These are phyloP conservation scores for Talaromyces funiculosus DNA, from an alignment of 2,329 filamentous ascomycete species.

Conservation along the genomic window DNA sequence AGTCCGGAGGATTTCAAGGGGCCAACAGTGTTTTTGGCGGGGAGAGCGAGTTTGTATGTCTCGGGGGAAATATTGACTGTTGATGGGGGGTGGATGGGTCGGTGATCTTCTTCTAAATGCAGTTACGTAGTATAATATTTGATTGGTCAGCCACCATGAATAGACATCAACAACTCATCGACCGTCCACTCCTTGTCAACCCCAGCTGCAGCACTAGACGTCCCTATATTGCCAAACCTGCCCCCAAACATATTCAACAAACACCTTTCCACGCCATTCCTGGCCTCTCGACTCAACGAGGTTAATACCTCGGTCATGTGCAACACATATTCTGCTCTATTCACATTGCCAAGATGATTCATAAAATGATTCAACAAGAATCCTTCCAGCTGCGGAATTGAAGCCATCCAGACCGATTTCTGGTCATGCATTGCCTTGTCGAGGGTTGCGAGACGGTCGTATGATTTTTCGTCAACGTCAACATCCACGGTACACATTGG, in stretches of 20 bases:
- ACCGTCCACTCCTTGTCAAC: constrained; percentile 4
- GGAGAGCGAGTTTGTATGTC: constrained; percentile 69
- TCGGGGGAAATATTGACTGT: constrained; percentile 76
- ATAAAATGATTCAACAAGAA: constrained; percentile 12
- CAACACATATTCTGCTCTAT: constrained; percentile 1
- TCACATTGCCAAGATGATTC: constrained; percentile 11
- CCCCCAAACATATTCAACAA: not conserved
- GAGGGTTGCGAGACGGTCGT: constrained; percentile 8
- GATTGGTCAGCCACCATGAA: constrained; percentile 7
- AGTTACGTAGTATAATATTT: no score
- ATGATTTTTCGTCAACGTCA: constrained; percentile 1
- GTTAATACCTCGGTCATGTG: not conserved
- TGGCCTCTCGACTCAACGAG: constrained; percentile 3
- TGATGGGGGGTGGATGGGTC: constrained; percentile 90
- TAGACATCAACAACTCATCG: constrained; percentile 8
- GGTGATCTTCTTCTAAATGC: constrained; percentile 53
- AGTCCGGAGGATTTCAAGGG: constrained; percentile 83
- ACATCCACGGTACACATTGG: not conserved
- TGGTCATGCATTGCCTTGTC: constrained; percentile 9
- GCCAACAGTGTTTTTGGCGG: constrained; percentile 69
- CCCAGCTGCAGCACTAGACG: not conserved
- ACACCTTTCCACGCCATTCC: not conserved
- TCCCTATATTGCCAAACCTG: not conserved
- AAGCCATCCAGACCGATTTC: constrained; percentile 4
- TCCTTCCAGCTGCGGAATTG: constrained; percentile 5